Conservation (phyloP, 495 filamentous ascomycete genomes). For the Trichoderma virens region DNA sequence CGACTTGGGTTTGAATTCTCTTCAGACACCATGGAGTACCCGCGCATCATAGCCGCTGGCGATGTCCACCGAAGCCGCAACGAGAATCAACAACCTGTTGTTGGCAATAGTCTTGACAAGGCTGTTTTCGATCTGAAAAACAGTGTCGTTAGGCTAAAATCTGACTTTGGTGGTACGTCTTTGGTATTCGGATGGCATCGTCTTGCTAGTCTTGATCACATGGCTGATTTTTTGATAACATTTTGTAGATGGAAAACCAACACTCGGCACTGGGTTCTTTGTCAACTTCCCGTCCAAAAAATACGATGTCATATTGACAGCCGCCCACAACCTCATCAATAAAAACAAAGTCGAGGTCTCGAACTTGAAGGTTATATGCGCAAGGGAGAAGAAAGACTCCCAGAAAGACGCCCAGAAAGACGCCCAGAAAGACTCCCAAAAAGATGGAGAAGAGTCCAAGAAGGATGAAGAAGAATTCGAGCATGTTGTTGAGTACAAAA, state of each 20-base stretch:
- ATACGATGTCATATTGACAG: constrained; percentile 14
- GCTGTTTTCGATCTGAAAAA: not conserved
- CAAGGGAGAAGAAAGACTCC: not conserved
- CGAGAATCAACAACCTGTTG: not conserved
- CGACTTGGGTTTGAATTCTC: not conserved
- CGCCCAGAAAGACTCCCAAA: too few relatives aligned
- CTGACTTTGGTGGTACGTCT: not conserved
- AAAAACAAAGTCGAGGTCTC: not conserved
- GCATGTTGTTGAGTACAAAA: not conserved
- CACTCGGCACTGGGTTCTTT: constrained; percentile 26
- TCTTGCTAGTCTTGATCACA: too few relatives aligned
- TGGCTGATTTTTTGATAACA: too few relatives aligned
- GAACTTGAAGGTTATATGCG: not conserved
- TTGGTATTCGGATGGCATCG: too few relatives aligned
- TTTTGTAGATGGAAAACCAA: too few relatives aligned
- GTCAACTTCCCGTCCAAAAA: constrained; percentile 23
- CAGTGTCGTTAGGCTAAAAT: not conserved
- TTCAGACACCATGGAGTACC: not conserved
- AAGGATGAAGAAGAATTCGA: not conserved
- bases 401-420: too few relatives aligned
- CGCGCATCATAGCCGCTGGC: not conserved
- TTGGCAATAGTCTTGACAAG: not conserved
- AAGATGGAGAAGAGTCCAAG: not conserved
- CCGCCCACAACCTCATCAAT: constrained; percentile 11
- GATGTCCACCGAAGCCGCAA: not conserved